A percentile compares a stretch with the other conserved stretches of the same genome.
These are phyloP conservation scores for Leccinum sublutescens DNA, from an alignment of 768 basidiomycete genomes.

Conservation along the genomic window DNA sequence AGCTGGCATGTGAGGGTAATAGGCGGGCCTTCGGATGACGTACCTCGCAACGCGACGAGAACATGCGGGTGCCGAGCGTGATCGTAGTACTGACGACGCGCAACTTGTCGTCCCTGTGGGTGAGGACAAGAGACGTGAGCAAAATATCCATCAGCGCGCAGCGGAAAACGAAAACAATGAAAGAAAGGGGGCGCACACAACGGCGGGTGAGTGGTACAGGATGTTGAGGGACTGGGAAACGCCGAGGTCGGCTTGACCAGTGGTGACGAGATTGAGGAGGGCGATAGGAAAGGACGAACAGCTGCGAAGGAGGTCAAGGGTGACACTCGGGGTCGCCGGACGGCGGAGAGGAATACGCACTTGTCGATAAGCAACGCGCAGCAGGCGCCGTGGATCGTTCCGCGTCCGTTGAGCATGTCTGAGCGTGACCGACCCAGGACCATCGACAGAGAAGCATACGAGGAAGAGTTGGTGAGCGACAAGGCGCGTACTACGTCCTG, in stretches of 20 bases:
- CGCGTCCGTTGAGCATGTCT: conserved; percentile 56
- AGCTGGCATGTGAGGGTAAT: neutral
- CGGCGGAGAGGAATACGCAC: conserved; percentile 30
- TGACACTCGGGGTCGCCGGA: neutral
- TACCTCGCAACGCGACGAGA: conserved; percentile 53
- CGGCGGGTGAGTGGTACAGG: conserved; percentile 57
- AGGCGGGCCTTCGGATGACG: neutral
- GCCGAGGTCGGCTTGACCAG: conserved; percentile 27
- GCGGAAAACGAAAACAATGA: neutral
- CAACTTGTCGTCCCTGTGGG: conserved; percentile 45
- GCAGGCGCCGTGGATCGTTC: conserved; percentile 56
- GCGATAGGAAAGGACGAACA: conserved; percentile 51
- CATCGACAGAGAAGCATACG: neutral
- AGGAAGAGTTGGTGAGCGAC: neutral
- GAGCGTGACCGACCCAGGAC: neutral
- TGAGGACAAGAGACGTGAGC: neutral
- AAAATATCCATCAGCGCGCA: neutral
- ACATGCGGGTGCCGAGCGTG: conserved; percentile 44
- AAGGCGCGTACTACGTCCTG: neutral
- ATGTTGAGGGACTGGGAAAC: conserved; percentile 55
- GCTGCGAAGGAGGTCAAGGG: conserved; percentile 27
- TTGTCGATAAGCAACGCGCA: conserved; percentile 52
- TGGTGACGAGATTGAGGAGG: conserved; percentile 29
- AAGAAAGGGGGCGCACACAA: conserved; percentile 30
- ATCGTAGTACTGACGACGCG: conserved; percentile 54